phyloP scores from a whole-genome alignment of 1,284 basidiomycete genomes.

The Volvariella surrecta region DNA sequence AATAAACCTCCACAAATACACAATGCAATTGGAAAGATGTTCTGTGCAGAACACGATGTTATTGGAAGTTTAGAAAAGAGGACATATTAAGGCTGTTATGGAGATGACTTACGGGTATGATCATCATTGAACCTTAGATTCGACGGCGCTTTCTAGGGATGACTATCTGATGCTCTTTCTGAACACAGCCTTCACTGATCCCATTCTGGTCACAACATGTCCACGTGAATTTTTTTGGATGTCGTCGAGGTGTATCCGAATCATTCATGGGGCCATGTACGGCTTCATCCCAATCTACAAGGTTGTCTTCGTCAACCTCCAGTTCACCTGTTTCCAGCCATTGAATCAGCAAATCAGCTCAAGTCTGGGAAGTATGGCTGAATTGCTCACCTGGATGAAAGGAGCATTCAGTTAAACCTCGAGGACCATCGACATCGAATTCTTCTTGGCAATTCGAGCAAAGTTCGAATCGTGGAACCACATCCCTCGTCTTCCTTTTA shows the following conservation, averaged over 20 bases:
- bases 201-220: constrained; percentile 35
- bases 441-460: constrained; percentile 37
- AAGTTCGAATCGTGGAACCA: constrained; percentile 32
- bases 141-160: constrained; percentile 26
- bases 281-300: constrained; percentile 37
- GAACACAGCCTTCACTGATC: constrained; percentile 28
- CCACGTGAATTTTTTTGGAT: constrained; percentile 40
- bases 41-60: too few relatives aligned
- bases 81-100: neutral
- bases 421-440: constrained; percentile 27
- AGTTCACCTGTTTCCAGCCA: constrained; percentile 24
- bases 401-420: constrained; percentile 27
- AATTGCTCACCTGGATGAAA: constrained; percentile 31
- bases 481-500: constrained; percentile 22
- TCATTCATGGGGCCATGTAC: constrained; percentile 39
- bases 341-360: neutral
- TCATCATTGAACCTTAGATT: constrained; percentile 10
- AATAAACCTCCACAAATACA: too few relatives aligned
- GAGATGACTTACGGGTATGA: constrained; percentile 7
- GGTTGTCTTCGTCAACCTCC: constrained; percentile 26
- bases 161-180: constrained; percentile 21
- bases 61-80: neutral
- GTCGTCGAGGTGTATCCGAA: constrained; percentile 25
- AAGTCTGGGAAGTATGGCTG: neutral
- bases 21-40: too few relatives aligned